Base-by-base conservation (phyloP, 2,329 filamentous ascomycete genomes). In the Malbranchea zuffiana region DNA sequence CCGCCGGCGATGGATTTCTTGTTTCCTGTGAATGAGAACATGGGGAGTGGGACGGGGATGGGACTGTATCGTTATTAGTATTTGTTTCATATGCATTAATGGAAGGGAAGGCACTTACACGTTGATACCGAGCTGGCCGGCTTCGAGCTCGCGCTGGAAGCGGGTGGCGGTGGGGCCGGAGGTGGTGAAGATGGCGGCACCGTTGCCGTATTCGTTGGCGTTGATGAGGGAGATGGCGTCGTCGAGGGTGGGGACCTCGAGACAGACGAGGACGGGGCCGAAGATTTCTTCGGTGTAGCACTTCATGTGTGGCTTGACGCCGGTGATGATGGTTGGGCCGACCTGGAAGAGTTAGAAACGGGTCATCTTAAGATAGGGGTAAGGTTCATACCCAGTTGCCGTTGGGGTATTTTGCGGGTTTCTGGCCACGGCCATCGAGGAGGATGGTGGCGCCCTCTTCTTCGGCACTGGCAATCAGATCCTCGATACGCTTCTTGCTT, bases 1-100 rank as follows among this genome's bases (percentile, higher is more conserved):
- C 87, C 87, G 37, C 88, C 90, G 1, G 90, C 90, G 40, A 96
- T 71, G 53, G 78, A 85, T 72, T 82, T 87, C 78, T 98, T 88
- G 68, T 79, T 79, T 12, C 75, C 75, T 2, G 75, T 78, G 59
- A 76, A 76, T 42, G 65, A 69, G 61, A 76, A 76, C 71, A 75
- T 75, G 50, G 72, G 72, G 39, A 75, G 55, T 10, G 68, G 68
- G 4, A 78, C 74, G 19, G 74, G 75, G 47, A 79, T 78, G 28
- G 74, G 74, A 1, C 43, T 45, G 10, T 20, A 13, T 28, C 17
- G 3, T 11, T 30, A 20, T 40, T 40, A 33, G 11, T 5, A 12
- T 28, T 32, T 15, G 15, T 28, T 30, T 34, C 6, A 10, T 8
- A 11, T 21, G 6, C 3, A 6, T 12, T 10, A 11, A 40, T 16